These are phyloP conservation scores for Paxillus involutus DNA, from an alignment of 768 basidiomycete genomes.

Conservation along the genomic window DNA sequence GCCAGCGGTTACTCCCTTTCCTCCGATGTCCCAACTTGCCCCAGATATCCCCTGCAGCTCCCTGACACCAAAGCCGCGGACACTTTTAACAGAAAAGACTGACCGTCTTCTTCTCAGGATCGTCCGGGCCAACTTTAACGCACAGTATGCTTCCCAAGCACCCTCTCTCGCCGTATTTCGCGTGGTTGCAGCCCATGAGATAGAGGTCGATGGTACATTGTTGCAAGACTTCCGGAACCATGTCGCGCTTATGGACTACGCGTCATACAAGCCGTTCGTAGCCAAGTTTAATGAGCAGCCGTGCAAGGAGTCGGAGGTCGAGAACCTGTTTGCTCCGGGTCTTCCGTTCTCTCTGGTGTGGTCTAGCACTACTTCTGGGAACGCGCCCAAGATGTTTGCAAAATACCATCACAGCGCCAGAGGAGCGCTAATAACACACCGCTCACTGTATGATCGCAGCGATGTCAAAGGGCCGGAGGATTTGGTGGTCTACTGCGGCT, in stretches of 20 bases:
- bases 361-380: too few species aligned
- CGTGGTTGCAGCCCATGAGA: neutral
- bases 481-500: too few species aligned
- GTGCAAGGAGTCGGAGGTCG: too few species aligned
- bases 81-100: neutral
- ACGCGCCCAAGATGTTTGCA: too few species aligned
- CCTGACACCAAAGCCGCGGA: neutral
- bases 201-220: conserved; percentile 4
- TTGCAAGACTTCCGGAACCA: conserved; percentile 7
- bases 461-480: too few species aligned
- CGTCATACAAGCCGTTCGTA: conserved; percentile 12
- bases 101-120: conserved; percentile 1
- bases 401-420: too few species aligned
- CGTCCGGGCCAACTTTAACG: conserved; percentile 7
- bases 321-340: too few species aligned
- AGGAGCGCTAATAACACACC: neutral
- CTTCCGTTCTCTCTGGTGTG: too few species aligned
- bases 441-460: too few species aligned
- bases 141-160: conserved; percentile 6
- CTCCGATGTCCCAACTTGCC: too few species aligned
- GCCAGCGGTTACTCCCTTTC: too few species aligned
- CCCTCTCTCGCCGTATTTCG: conserved; percentile 7
- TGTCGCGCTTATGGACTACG: conserved; percentile 11
- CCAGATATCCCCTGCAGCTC: too few species aligned
- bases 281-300: conserved; percentile 4